Conservation (phyloP, 2,329 filamentous ascomycete genomes). For the Thielaviopsis euricoi region DNA sequence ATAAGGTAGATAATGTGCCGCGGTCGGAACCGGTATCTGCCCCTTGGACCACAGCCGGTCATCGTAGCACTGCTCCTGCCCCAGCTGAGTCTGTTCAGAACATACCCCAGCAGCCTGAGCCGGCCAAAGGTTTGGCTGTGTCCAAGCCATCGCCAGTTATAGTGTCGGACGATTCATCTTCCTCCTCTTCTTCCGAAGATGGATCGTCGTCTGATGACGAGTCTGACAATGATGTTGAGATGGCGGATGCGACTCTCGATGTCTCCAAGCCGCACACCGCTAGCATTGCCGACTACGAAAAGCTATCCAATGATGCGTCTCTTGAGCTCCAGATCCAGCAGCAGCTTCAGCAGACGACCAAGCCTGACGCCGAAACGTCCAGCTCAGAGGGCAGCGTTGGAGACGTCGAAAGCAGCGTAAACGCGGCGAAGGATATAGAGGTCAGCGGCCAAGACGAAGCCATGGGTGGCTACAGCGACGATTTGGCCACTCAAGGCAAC, state of each 20-base stretch:
- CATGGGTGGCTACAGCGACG: not conserved
- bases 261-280: not conserved
- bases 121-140: not conserved
- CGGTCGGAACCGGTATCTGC: not conserved
- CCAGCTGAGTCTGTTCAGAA: not conserved
- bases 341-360: not conserved
- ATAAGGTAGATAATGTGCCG: not conserved
- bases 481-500: not conserved
- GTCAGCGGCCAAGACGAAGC: not conserved
- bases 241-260: not conserved
- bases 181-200: constrained; percentile 1
- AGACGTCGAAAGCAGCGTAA: not conserved
- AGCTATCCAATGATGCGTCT: not conserved
- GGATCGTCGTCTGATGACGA: not conserved
- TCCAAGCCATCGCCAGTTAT: not conserved
- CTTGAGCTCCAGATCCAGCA: not conserved
- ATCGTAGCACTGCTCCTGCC: not conserved
- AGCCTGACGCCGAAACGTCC: not conserved
- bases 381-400: not conserved
- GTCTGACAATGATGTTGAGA: not conserved
- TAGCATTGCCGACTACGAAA: not conserved
- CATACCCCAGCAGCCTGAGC: not conserved
- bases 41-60: not conserved
- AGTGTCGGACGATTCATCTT: not conserved
- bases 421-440: not conserved